These are phyloP conservation scores for Astragalus membranaceus DNA, from an alignment of 306 rosid genomes.

Conservation along the genomic window DNA sequence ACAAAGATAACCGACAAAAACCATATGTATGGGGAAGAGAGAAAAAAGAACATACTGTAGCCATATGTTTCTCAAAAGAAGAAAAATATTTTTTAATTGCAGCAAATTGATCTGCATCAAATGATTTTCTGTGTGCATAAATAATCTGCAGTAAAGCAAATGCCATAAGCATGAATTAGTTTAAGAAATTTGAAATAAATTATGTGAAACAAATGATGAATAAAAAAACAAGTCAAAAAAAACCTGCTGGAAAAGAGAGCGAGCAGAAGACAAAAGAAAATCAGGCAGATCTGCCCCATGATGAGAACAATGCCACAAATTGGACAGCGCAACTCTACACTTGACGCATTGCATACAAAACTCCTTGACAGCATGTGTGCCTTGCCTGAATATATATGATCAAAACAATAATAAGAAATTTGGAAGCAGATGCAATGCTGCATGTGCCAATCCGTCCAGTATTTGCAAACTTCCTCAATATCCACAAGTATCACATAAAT, in stretches of 20 bases:
- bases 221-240: background rate
- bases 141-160: conserved; percentile 47
- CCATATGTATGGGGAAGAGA: background rate
- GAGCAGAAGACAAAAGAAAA: conserved; percentile 59
- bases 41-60: conserved; percentile 29
- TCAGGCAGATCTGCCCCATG: conserved; percentile 36
- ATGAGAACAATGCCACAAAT: conserved; percentile 57
- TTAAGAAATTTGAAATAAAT: background rate
- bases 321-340: conserved; percentile 53
- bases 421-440: background rate
- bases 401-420: background rate
- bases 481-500: background rate
- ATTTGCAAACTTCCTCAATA: background rate
- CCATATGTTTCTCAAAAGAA: conserved; percentile 25
- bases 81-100: conserved; percentile 38
- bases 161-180: conserved; percentile 9
- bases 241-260: conserved; percentile 80
- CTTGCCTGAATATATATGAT: conserved; percentile 38
- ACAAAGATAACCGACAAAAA: background rate
- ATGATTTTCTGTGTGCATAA: conserved; percentile 65
- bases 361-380: conserved; percentile 44
- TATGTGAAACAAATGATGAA: background rate
- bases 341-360: conserved; percentile 45
- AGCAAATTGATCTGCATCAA: conserved; percentile 44
- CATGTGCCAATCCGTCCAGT: background rate